These are phyloP conservation scores for Nelumbo lutea DNA, from an alignment of 164 flowering plant genomes.

Conservation along the genomic window DNA sequence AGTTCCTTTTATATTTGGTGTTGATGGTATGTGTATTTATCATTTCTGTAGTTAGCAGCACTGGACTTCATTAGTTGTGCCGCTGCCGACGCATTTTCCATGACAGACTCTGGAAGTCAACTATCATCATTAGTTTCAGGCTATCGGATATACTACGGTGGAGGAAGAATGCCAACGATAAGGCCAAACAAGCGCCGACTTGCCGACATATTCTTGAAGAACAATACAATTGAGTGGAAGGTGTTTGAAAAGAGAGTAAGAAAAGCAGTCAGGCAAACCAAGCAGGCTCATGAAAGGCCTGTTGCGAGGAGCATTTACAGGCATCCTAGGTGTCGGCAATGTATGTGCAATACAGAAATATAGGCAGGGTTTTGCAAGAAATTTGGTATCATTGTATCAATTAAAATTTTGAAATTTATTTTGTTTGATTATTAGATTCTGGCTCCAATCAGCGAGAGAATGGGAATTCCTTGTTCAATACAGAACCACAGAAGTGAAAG, in stretches of 20 bases:
- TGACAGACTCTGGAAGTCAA: constrained; percentile 98
- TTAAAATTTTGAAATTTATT: constrained; percentile 4
- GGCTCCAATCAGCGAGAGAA: too few species aligned
- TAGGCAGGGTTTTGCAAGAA: constrained; percentile 5
- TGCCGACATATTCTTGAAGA: constrained; percentile 73
- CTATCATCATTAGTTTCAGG: constrained; percentile 90
- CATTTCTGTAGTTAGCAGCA: constrained; percentile 70
- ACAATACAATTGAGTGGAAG: constrained; percentile 78
- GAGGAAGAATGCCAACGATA: constrained; percentile 76
- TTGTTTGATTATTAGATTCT: too few species aligned
- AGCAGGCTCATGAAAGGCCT: constrained; percentile 28
- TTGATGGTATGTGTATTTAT: background rate
- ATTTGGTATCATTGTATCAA: background rate
- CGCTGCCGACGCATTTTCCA: constrained; percentile 87
- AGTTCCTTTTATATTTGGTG: background rate
- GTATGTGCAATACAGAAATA: constrained; percentile 26
- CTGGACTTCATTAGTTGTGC: constrained; percentile 93
- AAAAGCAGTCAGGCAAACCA: constrained; percentile 25
- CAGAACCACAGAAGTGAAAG: too few species aligned
- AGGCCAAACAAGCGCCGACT: constrained; percentile 96
- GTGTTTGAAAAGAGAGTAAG: constrained; percentile 28
- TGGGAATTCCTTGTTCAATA: too few species aligned
- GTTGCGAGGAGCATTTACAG: constrained; percentile 30
- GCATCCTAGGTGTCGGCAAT: constrained; percentile 30
- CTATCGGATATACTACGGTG: constrained; percentile 77